Evolutionary conservation across 768 basidiomycete species (phyloP).

Genomic region (Glaciozyma antarctica): DNA sequence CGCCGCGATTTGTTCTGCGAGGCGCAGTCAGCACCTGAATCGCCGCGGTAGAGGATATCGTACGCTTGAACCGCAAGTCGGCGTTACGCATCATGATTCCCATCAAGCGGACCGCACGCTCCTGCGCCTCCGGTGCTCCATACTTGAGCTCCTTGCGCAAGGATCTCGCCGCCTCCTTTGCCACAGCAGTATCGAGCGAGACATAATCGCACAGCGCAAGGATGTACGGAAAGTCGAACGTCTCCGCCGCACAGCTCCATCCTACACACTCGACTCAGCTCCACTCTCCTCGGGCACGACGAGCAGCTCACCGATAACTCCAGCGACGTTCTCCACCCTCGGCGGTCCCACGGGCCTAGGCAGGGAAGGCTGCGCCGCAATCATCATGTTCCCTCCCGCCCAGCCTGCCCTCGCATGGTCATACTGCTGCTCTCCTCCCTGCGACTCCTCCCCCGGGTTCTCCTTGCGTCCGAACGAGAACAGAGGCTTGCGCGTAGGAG

Average conservation of each 20-base stretch:
- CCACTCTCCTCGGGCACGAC: not conserved
- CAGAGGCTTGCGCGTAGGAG: too few relatives aligned
- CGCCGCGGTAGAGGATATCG: not conserved
- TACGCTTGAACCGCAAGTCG: slow-evolving; percentile 24
- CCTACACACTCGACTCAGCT: slow-evolving; percentile 1
- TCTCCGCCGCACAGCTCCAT: slow-evolving; percentile 18
- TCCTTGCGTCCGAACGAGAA: too few relatives aligned
- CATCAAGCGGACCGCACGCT: slow-evolving; percentile 1
- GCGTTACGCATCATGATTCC: slow-evolving; percentile 21
- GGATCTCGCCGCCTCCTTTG: slow-evolving; percentile 25
- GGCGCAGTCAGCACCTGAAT: not conserved
- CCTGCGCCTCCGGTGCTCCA: slow-evolving; percentile 16
- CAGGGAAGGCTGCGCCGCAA: not conserved
- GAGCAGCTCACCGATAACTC: not conserved
- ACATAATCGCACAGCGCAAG: slow-evolving; percentile 19
- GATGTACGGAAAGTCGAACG: slow-evolving; percentile 23
- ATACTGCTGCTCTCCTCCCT: not conserved
- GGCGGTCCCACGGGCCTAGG: not conserved
- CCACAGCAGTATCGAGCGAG: slow-evolving; percentile 1
- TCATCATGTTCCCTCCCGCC: not conserved
- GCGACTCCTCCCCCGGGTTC: too few relatives aligned
- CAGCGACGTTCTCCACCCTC: not conserved
- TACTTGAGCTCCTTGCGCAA: slow-evolving; percentile 32
- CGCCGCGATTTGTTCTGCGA: slow-evolving; percentile 24
- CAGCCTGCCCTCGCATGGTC: not conserved